phyloP scores from a whole-genome alignment of 768 basidiomycete species.

The Phlebiopsis gigantea region DNA sequence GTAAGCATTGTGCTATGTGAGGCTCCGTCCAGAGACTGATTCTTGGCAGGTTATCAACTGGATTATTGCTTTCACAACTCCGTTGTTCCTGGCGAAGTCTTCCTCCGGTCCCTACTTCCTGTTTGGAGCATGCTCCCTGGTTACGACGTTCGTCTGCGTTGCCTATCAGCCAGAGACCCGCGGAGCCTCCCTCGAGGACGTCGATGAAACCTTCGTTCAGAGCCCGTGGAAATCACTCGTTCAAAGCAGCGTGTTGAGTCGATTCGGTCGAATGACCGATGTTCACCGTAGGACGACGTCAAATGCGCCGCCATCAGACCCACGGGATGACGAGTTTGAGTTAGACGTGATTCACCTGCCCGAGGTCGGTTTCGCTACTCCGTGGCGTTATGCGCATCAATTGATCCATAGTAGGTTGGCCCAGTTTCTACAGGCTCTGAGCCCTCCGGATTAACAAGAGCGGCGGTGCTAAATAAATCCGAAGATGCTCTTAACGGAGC shows the following conservation, averaged over 20 bases:
- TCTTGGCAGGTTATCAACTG: slow-evolving; percentile 33
- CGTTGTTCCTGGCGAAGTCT: slow-evolving; percentile 39
- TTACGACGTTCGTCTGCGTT: slow-evolving; percentile 34
- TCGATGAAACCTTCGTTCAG: slow-evolving; percentile 33
- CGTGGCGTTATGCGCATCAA: neutral
- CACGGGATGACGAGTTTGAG: slow-evolving; percentile 3
- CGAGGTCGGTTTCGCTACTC: slow-evolving; percentile 12
- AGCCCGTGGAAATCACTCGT: slow-evolving; percentile 14
- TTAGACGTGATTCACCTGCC: slow-evolving; percentile 10
- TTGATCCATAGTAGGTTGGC: neutral
- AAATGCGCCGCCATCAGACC: neutral
- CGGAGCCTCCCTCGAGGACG: slow-evolving; percentile 38
- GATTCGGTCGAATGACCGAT: neutral
- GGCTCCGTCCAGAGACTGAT: neutral
- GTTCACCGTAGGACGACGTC: neutral
- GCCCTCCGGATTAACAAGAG: neutral
- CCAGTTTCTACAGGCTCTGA: neutral
- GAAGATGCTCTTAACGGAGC: no score
- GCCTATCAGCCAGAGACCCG: slow-evolving; percentile 40
- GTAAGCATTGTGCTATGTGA: slow-evolving; percentile 20
- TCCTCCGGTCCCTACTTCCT: slow-evolving; percentile 44
- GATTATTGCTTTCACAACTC: slow-evolving; percentile 39
- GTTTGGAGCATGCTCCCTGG: slow-evolving; percentile 33
- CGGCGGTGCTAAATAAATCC: no score
- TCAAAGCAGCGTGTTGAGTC: neutral